Evolutionary conservation across 768 basidiomycete genomes (phyloP).

Genomic region (Termitomyces sp.): DNA sequence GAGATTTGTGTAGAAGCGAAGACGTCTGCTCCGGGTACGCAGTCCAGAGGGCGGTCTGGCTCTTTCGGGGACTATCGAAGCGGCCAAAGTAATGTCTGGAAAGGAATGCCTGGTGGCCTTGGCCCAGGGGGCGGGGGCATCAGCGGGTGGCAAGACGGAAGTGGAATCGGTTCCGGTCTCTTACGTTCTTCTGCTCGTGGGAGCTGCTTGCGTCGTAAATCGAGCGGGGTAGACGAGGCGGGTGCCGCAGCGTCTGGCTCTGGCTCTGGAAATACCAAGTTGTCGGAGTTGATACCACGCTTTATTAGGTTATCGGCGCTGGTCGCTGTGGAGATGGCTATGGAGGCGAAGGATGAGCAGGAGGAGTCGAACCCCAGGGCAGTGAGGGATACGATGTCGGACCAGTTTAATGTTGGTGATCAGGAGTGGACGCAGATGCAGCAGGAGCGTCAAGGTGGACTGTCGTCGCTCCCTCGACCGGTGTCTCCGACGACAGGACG

Average conservation of each 20-base stretch:
- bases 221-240: conserved; percentile 14
- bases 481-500: conserved; percentile 13
- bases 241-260: conserved; percentile 34
- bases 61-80: conserved; percentile 14
- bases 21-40: conserved; percentile 24
- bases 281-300: conserved; percentile 61
- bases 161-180: conserved; percentile 70
- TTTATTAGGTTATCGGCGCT: conserved; percentile 78
- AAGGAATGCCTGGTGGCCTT: conserved; percentile 28
- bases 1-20: conserved; percentile 74
- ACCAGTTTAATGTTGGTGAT: conserved; percentile 14
- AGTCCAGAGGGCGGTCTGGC: conserved; percentile 20
- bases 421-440: conserved; percentile 15
- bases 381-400: conserved; percentile 24
- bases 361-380: conserved; percentile 27
- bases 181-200: conserved; percentile 52
- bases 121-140: conserved; percentile 46
- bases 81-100: conserved; percentile 24
- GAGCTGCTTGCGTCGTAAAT: conserved; percentile 54
- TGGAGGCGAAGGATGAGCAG: conserved; percentile 61
- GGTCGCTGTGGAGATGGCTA: conserved; percentile 72
- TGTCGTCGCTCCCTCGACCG: conserved; percentile 12
- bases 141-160: conserved; percentile 73
- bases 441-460: conserved; percentile 6
- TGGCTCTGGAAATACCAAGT: conserved; percentile 49